Conservation (phyloP, 768 basidiomycete species). For the Zangia roseola region DNA sequence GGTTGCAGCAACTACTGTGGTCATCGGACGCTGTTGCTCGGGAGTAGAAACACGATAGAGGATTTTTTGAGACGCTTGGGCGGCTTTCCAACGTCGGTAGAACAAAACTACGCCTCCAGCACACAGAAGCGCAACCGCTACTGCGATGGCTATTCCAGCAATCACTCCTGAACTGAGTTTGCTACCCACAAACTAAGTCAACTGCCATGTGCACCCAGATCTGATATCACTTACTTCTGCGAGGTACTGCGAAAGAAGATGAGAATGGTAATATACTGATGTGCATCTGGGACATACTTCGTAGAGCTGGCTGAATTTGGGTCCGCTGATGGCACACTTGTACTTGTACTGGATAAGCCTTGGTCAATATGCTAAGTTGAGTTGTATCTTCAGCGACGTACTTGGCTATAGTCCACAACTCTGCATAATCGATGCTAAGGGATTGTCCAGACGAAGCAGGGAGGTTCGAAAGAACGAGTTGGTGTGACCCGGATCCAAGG, state of each 20-base stretch:
- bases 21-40: conserved; percentile 6
- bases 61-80: conserved; percentile 12
- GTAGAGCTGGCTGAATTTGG: background rate
- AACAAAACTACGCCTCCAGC: conserved; percentile 21
- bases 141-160: conserved; percentile 21
- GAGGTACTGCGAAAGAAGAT: background rate
- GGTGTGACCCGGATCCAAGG: conserved; percentile 40
- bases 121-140: conserved; percentile 10
- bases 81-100: conserved; percentile 30
- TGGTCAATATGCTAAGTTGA: background rate
- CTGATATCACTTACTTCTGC: conserved; percentile 12
- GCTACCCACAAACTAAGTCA: conserved; percentile 7
- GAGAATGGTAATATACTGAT: background rate
- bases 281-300: background rate
- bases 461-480: conserved; percentile 34
- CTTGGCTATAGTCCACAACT: conserved; percentile 20
- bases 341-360: background rate
- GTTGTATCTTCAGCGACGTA: background rate
- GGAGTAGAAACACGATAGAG: conserved; percentile 10
- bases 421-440: conserved; percentile 36
- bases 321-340: background rate
- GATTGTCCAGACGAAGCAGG: conserved; percentile 18
- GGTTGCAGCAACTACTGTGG: background rate
- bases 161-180: conserved; percentile 22
- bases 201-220: background rate